Percentiles rank a stretch among this genome's conserved stretches.
Evolutionary conservation across 768 basidiomycete species (phyloP).

Genomic region (Pleurotus giganteus): DNA sequence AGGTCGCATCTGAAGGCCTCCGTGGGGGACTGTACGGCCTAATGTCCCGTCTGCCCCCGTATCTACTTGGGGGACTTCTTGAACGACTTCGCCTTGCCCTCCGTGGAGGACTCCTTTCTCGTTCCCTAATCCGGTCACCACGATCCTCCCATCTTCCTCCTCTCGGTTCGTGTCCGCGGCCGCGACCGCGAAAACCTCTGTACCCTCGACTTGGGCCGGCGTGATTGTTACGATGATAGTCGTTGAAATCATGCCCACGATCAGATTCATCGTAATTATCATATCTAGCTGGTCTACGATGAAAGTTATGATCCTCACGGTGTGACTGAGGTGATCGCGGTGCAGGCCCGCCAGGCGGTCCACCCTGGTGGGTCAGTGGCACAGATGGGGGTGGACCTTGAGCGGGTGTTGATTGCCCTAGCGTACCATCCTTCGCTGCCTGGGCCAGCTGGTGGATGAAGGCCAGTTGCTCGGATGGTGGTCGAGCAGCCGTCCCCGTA

Average conservation of each 20-base stretch:
- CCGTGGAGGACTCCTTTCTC: conserved; percentile 36
- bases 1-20: conserved; percentile 35
- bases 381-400: conserved; percentile 30
- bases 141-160: conserved; percentile 60
- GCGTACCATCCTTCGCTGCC: conserved; percentile 42
- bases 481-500: conserved; percentile 31
- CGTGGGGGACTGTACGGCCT: conserved; percentile 62
- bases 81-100: conserved; percentile 65
- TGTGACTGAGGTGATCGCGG: conserved; percentile 31
- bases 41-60: conserved; percentile 44
- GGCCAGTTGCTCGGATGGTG: conserved; percentile 55
- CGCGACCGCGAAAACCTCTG: conserved; percentile 60
- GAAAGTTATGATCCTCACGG: conserved; percentile 43
- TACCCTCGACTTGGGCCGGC: conserved; percentile 47
- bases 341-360: conserved; percentile 23
- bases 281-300: conserved; percentile 40
- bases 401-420: conserved; percentile 22
- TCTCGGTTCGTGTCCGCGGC: conserved; percentile 27
- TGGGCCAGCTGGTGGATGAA: conserved; percentile 77
- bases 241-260: conserved; percentile 38
- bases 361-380: conserved; percentile 26
- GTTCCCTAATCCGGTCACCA: conserved; percentile 50
- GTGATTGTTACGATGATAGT: conserved; percentile 51
- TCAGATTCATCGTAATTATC: conserved; percentile 50
- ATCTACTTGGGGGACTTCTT: conserved; percentile 67